Conservation (phyloP, 169 alveolate species). For the Haemoproteus tartakovskyi region DNA sequence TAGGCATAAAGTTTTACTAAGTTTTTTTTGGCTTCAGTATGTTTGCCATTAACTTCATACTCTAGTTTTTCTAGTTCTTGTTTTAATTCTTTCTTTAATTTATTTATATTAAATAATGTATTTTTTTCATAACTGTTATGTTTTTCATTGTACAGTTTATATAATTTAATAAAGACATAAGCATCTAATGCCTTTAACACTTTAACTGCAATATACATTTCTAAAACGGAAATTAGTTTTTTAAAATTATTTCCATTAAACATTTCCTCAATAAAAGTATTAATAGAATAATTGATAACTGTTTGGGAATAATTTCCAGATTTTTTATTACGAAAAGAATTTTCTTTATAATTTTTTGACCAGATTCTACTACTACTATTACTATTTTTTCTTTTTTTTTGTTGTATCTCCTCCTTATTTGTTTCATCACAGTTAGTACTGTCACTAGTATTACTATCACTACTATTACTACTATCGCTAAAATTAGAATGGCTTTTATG, state of each 20-base stretch:
- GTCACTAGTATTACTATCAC: too few species aligned
- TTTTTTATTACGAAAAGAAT: background rate
- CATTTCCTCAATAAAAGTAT: slow-evolving; percentile 52
- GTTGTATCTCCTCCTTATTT: too few species aligned
- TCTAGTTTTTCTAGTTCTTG: slow-evolving; percentile 49
- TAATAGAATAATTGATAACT: slow-evolving; percentile 27
- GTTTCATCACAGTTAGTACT: too few species aligned
- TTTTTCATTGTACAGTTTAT: slow-evolving; percentile 44
- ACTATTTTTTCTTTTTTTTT: too few species aligned
- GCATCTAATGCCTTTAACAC: slow-evolving; percentile 21
- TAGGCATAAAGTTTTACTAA: slow-evolving; percentile 42
- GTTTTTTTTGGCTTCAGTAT: slow-evolving; percentile 19
- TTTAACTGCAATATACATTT: slow-evolving; percentile 51
- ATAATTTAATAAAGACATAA: slow-evolving; percentile 16
- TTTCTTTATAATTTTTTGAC: slow-evolving; percentile 16
- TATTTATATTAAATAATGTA: slow-evolving; percentile 21
- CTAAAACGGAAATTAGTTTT: slow-evolving; percentile 42
- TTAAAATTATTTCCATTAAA: slow-evolving; percentile 35
- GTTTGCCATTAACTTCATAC: slow-evolving; percentile 18
- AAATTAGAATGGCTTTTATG: too few species aligned
- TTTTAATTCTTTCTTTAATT: slow-evolving; percentile 46
- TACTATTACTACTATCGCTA: too few species aligned
- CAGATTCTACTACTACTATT: too few species aligned
- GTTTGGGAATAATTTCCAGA: background rate
- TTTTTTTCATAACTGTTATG: slow-evolving; percentile 21